phyloP scores from a whole-genome alignment of 768 basidiomycete genomes.

The Clavulina sp. region DNA sequence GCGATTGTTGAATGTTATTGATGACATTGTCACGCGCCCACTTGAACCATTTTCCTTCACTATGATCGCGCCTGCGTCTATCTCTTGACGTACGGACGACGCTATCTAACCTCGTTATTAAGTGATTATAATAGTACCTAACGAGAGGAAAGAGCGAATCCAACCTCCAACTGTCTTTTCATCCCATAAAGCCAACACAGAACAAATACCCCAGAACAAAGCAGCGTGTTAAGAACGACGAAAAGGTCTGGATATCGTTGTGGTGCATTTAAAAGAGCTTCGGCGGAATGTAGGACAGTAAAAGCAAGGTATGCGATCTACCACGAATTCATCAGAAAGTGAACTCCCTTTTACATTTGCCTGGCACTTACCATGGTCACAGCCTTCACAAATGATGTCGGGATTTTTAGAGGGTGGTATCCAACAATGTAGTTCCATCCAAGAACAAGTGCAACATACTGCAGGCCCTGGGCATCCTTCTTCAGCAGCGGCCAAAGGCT shows the following conservation, averaged over 20 bases:
- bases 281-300: slow-evolving; percentile 41
- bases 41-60: too few species aligned
- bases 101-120: background rate
- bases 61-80: too few species aligned
- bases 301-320: slow-evolving; percentile 42
- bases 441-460: slow-evolving; percentile 47
- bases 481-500: slow-evolving; percentile 90
- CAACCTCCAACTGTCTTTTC: slow-evolving; percentile 57
- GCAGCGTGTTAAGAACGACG: slow-evolving; percentile 65
- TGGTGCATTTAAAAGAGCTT: slow-evolving; percentile 45
- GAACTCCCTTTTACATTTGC: background rate
- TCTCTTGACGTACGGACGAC: too few species aligned
- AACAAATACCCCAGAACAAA: slow-evolving; percentile 65
- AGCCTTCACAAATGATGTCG: slow-evolving; percentile 28
- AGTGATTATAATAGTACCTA: background rate
- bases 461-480: slow-evolving; percentile 56
- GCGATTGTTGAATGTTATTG: background rate
- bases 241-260: slow-evolving; percentile 71
- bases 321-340: background rate
- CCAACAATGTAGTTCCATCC: slow-evolving; percentile 79
- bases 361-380: slow-evolving; percentile 14
- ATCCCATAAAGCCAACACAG: slow-evolving; percentile 83
- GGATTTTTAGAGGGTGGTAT: slow-evolving; percentile 37
- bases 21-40: background rate
- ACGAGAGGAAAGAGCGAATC: slow-evolving; percentile 48